A percentile compares a stretch with the other conserved stretches of the same genome.
Evolutionary conservation across 139 green algal genomes (phyloP).

Genomic region (Chlamydomonas incerta): DNA sequence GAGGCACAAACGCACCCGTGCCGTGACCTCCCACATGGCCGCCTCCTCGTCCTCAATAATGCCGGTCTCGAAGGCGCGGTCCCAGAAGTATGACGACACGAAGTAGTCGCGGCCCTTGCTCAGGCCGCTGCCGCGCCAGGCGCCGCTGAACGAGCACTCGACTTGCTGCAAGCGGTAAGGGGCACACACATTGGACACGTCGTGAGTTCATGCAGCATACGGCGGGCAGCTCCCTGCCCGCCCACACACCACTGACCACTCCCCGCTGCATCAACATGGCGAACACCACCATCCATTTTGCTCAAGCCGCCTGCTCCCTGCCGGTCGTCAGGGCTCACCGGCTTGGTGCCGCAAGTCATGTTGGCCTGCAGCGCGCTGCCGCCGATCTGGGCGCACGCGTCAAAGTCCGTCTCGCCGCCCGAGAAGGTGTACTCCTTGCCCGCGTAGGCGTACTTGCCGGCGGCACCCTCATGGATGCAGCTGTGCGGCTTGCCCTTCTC

Average conservation of each 20-base stretch:
- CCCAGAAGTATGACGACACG: constrained; percentile 97
- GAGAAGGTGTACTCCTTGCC: constrained; percentile 53
- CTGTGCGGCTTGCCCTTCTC: constrained; percentile 63
- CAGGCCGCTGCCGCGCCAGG: constrained; percentile 82
- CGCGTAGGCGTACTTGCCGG: constrained; percentile 47
- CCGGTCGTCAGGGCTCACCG: constrained; percentile 30
- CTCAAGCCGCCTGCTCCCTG: too few relatives aligned
- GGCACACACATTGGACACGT: too few relatives aligned
- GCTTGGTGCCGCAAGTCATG: constrained; percentile 50
- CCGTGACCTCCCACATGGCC: constrained; percentile 51
- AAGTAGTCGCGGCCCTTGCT: constrained; percentile 78
- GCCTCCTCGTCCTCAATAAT: constrained; percentile 65
- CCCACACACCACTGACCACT: too few relatives aligned
- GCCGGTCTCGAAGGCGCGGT: constrained; percentile 72
- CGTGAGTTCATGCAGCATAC: too few relatives aligned
- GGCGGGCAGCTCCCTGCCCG: too few relatives aligned
- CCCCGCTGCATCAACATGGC: too few relatives aligned
- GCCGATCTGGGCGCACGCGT: constrained; percentile 42
- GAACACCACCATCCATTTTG: too few relatives aligned
- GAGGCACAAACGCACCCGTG: constrained; percentile 43
- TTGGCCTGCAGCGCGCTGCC: constrained; percentile 49
- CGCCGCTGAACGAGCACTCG: constrained; percentile 94
- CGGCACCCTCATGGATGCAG: constrained; percentile 71
- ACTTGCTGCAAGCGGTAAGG: constrained; percentile 53
- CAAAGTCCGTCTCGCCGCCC: not conserved